Conservation (phyloP, 805 yeast species). For the Hanseniaspora valbyensis region DNA sequence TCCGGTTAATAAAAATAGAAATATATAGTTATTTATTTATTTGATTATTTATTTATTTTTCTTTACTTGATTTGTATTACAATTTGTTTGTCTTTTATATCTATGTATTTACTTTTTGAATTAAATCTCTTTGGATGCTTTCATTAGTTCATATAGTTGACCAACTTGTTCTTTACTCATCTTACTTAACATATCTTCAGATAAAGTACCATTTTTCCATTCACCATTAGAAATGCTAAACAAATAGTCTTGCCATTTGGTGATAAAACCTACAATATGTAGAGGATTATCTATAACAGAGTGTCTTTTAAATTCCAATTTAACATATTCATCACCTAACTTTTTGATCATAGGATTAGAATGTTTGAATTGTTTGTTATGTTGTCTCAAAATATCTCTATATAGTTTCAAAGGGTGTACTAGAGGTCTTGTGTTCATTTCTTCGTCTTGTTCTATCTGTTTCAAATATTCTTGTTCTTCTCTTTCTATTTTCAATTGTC, state of each 20-base stretch:
- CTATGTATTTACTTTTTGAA: not conserved
- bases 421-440: constrained; percentile 34
- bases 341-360: constrained; percentile 61
- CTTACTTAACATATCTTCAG: constrained; percentile 55
- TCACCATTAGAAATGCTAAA: constrained; percentile 45
- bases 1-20: too few relatives aligned
- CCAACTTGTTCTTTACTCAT: constrained; percentile 85
- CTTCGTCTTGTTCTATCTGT: constrained; percentile 5
- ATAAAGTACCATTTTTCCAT: constrained; percentile 56
- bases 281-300: constrained; percentile 73
- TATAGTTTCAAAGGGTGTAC: constrained; percentile 76
- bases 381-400: constrained; percentile 73
- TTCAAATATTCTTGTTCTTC: not conserved
- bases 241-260: constrained; percentile 88
- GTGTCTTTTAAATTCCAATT: constrained; percentile 81
- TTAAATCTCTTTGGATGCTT: constrained; percentile 42
- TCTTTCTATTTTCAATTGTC: not conserved
- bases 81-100: not conserved
- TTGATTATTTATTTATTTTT: too few relatives aligned
- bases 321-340: constrained; percentile 83
- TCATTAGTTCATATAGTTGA: constrained; percentile 72
- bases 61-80: too few relatives aligned
- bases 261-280: constrained; percentile 84
- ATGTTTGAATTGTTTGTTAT: constrained; percentile 29
- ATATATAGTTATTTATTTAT: too few relatives aligned